A percentile compares a stretch with the other conserved stretches of the same genome.
phyloP scores from a whole-genome alignment of 1,139 yeast species.

The Kodamaea plutei region DNA sequence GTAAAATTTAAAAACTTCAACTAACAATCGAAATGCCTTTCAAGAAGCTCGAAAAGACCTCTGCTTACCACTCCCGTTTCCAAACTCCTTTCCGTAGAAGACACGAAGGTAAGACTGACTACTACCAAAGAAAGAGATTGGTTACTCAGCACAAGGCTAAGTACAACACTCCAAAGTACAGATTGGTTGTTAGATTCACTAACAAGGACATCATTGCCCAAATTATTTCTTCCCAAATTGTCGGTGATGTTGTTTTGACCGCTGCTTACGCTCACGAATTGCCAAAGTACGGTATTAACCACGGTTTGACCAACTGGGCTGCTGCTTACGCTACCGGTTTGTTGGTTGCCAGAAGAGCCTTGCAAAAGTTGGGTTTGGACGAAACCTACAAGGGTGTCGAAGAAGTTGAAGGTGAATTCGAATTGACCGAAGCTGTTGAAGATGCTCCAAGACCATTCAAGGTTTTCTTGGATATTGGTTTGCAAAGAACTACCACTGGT shows the following conservation, averaged over 20 bases:
- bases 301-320: slow-evolving; percentile 99
- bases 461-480: slow-evolving; percentile 98
- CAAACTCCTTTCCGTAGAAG: slow-evolving; percentile 99
- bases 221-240: slow-evolving; percentile 92
- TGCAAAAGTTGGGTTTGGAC: slow-evolving; percentile 96
- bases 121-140: slow-evolving; percentile 99
- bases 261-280: slow-evolving; percentile 99
- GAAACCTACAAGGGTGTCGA: slow-evolving; percentile 98
- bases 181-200: slow-evolving; percentile 99
- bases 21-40: slow-evolving; percentile 88
- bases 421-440: slow-evolving; percentile 98
- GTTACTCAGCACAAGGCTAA: slow-evolving; percentile 99
- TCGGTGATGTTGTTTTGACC: slow-evolving; percentile 93
- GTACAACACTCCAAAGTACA: slow-evolving; percentile 99
- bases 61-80: slow-evolving; percentile 99
- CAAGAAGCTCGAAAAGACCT: slow-evolving; percentile 67
- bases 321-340: slow-evolving; percentile 99
- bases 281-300: slow-evolving; percentile 95
- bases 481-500: slow-evolving; percentile 99
- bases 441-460: slow-evolving; percentile 99
- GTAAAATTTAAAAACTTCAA: too few relatives aligned
- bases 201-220: slow-evolving; percentile 99
- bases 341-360: slow-evolving; percentile 98
- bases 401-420: slow-evolving; percentile 99
- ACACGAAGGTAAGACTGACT: slow-evolving; percentile 99